Evolutionary conservation across 2,329 filamentous ascomycete genomes (phyloP), one percentile per base, ranked within the genome.

Genomic region (Trichoderma sp.): DNA sequence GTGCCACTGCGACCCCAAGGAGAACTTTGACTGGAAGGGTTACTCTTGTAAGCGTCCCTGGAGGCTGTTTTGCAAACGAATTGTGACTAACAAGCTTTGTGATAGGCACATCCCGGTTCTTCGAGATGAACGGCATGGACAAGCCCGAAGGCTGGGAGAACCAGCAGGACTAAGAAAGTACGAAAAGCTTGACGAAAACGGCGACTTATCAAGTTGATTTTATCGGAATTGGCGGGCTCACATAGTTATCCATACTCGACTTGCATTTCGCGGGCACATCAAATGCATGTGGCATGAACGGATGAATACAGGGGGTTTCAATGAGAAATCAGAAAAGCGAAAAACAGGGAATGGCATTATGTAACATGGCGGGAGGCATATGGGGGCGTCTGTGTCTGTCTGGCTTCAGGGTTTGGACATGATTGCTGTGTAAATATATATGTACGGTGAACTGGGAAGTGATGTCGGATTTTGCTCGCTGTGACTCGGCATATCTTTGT

Each of bases 1-100:
- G 76, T 99, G 95, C 78, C 90, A 93, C 78, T 99, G 95, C 81
- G 93, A 99, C 74, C 94, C 95, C 7, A 89, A 90, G 74, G 91
- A 98, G 67, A 99, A 99, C 82, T 99, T 99, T 83, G 95, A 99
- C 79, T 99, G 96, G 96, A 97, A 97, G 79, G 91, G 91, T 60
- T 98, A 97, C 77, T 97, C 92, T 76, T 98, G 93, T 96, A 86
- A 82, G 91, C 12, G 21, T 2, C 26, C 30, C 7, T 39, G 12
- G 34, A 39, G 5, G 5, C 12, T 19, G 14, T 19, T 4, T 7
- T 6, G 2, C 43, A 26, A 34, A 43, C 5, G 10, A 67, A 24
- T 21, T 19, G 30, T 21, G 67, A 73, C 57, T 58, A n/a, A 61
- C 24, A 17, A 2, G 14, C 64, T 66, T 66, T 50, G 15, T 59